phyloP scores from a whole-genome alignment of 805 yeast genomes.

The Yueomyces sp. region DNA sequence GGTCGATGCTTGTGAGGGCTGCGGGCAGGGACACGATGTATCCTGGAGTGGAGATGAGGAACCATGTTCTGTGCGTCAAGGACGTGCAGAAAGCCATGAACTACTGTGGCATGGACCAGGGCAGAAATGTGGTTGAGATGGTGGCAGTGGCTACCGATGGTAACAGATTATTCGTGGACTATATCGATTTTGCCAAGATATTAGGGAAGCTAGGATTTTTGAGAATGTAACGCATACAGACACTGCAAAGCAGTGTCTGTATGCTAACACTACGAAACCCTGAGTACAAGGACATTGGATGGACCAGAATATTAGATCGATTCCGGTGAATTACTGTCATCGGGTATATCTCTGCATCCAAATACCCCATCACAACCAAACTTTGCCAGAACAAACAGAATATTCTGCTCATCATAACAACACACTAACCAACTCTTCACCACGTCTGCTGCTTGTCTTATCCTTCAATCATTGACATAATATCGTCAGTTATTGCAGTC shows the following conservation, averaged over 20 bases:
- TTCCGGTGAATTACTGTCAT: no score
- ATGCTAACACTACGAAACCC: no score
- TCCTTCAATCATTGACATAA: no score
- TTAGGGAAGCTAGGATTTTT: constrained; percentile 36
- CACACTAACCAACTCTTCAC: no score
- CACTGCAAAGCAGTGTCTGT: neutral
- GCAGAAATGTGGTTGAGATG: constrained; percentile 30
- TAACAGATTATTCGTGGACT: constrained; percentile 24
- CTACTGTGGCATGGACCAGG: constrained; percentile 23
- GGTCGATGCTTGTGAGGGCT: constrained; percentile 26
- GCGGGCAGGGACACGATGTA: constrained; percentile 13
- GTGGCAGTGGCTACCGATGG: constrained; percentile 30
- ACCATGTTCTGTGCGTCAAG: constrained; percentile 22
- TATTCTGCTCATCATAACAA: no score
- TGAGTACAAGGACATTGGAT: no score
- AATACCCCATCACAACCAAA: no score
- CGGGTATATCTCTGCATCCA: no score
- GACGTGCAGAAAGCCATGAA: constrained; percentile 26
- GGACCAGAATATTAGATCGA: no score
- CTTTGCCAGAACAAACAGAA: no score
- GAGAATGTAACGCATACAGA: constrained; percentile 3
- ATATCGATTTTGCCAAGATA: constrained; percentile 34
- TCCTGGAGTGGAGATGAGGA: constrained; percentile 10
- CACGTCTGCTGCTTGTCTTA: no score
- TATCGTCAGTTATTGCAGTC: no score